phyloP scores from a whole-genome alignment of 73 alveolate genomes.

The Paramecium tetraurelia region DNA sequence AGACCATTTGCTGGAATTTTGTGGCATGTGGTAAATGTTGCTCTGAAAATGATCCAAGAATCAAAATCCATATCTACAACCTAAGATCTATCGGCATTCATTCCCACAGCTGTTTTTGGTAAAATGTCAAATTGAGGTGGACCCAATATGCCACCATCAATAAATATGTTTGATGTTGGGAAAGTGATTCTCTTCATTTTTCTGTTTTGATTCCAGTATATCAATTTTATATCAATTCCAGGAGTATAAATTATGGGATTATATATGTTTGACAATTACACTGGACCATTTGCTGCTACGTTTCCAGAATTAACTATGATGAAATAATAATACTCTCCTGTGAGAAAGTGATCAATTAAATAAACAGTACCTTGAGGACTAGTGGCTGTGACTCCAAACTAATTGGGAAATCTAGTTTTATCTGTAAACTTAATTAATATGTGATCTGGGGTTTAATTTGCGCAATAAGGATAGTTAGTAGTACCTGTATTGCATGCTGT shows the following conservation, averaged over 20 bases:
- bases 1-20: background rate
- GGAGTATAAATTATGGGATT: background rate
- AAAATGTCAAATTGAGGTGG: background rate
- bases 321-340: background rate
- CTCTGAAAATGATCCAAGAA: slow-evolving; percentile 18
- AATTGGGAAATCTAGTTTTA: background rate
- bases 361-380: background rate
- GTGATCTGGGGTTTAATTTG: background rate
- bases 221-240: background rate
- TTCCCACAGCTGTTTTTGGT: background rate
- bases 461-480: background rate
- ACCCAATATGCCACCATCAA: slow-evolving; percentile 19
- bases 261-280: background rate
- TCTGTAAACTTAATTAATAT: background rate
- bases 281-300: background rate
- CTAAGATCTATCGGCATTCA: background rate
- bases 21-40: background rate
- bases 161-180: background rate
- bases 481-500: background rate
- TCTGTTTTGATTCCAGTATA: background rate
- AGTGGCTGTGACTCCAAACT: background rate
- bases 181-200: background rate
- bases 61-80: background rate
- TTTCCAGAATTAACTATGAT: background rate
- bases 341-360: background rate